These are phyloP conservation scores for Tetracentron sinense DNA, from an alignment of 164 flowering plant species.

Conservation along the genomic window DNA sequence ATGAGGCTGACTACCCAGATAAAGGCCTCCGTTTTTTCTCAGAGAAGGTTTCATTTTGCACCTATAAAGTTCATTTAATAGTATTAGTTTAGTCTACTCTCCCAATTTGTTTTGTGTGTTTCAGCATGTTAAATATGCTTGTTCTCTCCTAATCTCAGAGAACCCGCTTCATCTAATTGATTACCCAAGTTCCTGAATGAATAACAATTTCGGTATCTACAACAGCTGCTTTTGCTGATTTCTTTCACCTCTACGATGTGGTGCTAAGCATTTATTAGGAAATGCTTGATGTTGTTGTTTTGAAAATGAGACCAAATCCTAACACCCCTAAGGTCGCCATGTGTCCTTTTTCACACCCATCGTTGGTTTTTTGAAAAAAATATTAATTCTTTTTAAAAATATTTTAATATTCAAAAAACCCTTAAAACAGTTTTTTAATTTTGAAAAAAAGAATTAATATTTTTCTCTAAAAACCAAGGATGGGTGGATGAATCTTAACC, in stretches of 20 bases:
- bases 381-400: no score
- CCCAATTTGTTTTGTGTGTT: background rate
- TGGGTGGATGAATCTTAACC: no score
- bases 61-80: background rate
- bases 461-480: no score
- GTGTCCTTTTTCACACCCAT: no score
- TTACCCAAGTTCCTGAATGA: background rate
- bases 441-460: no score
- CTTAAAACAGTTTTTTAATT: no score
- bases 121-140: background rate
- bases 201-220: background rate
- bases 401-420: no score
- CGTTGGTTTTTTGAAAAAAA: no score
- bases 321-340: no score
- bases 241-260: background rate
- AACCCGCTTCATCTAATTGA: no score
- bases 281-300: background rate
- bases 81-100: background rate
- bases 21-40: conserved; percentile 48
- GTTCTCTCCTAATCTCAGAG: background rate
- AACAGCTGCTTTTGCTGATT: background rate
- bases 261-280: background rate
- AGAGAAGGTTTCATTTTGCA: conserved; percentile 35
- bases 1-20: conserved; percentile 54
- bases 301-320: no score